Percentiles rank a stretch among this genome's conserved stretches.
Evolutionary conservation across 1,284 basidiomycete species (phyloP).

Genomic region (Boletus chippewaensis): DNA sequence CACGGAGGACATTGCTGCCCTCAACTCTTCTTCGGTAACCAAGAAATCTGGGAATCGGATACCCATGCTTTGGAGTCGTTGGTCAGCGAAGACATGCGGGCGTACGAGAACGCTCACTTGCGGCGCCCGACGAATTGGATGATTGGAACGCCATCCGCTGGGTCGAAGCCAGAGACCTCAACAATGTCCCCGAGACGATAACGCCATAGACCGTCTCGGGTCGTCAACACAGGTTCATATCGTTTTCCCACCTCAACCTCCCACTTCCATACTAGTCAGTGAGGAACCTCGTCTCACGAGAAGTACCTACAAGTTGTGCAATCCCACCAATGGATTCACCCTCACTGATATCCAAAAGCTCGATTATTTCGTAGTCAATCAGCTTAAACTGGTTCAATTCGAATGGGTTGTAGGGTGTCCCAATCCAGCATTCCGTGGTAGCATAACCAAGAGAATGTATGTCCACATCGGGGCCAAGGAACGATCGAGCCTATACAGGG

Average conservation of each 20-base stretch:
- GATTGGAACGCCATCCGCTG: conserved; percentile 17
- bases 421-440: conserved; percentile 11
- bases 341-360: conserved; percentile 17
- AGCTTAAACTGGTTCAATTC: conserved; percentile 12
- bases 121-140: conserved; percentile 16
- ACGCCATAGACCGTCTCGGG: conserved; percentile 22
- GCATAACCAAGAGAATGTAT: conserved; percentile 6
- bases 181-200: conserved; percentile 24
- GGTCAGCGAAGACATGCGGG: neutral
- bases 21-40: conserved; percentile 15
- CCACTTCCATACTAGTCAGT: conserved; percentile 17
- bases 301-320: conserved; percentile 8
- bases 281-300: neutral
- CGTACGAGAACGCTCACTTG: conserved; percentile 2
- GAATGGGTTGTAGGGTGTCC: conserved; percentile 5
- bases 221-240: conserved; percentile 22
- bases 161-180: conserved; percentile 20
- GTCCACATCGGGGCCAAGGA: conserved; percentile 9
- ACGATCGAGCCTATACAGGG: conserved; percentile 6
- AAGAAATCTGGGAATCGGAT: conserved; percentile 13
- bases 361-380: conserved; percentile 5
- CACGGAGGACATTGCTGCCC: conserved; percentile 4
- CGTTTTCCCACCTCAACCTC: conserved; percentile 13
- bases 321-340: conserved; percentile 3
- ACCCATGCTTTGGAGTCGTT: neutral